Evolutionary conservation across 2,329 filamentous ascomycete species (phyloP), one percentile per base, ranked within the genome.

Genomic region (Penicillium capsulatum): DNA sequence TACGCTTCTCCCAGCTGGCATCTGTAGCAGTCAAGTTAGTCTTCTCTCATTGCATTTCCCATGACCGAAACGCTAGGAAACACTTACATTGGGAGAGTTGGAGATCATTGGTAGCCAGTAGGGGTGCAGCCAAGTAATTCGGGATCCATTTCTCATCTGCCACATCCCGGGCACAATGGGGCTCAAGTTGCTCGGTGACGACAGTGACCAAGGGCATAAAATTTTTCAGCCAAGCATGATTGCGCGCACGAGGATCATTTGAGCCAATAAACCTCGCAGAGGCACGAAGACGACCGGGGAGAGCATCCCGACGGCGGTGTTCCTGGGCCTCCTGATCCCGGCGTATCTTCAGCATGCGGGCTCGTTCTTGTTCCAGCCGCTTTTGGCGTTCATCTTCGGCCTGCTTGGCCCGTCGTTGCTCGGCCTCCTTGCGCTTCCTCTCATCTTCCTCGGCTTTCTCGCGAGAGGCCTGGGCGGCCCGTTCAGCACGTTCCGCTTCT

Each of bases 41-140:
- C 9, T 6, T 6, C n/a, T 34, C 43, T n/a, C 15, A 8, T n/a
- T 22, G 24, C 26, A 19, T 26, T 31, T 14, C 7, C 15, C 4
- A 31, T 9, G 28, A 43, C 17, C 4, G 22, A 7, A 26, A 14
- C 11, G 17, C 47, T 34, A 15, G 37, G 43, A 48, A 51, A 36
- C n/a, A n/a, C 47, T 42, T 60, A 64, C 63, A 74, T 46, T 72
- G 68, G 20, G 67, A 67, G 31, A 74, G 60, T 38, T 71, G 68
- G 24, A 74, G 59, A 47, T 74, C 71, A 44, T 72, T 73, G 7
- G 69, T 71, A 24, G 66, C 70, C 36, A 74, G 58, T 30, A 74
- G 50, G 29, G 68, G 68, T 19, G 71, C 71, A 48, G 70, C 67
- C 47, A 73, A 59, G 47, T 70, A 71, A 40, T 73, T 74, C 15